Base-by-base conservation (phyloP, 148 eudicot species). In the Fagopyrum tataricum region DNA sequence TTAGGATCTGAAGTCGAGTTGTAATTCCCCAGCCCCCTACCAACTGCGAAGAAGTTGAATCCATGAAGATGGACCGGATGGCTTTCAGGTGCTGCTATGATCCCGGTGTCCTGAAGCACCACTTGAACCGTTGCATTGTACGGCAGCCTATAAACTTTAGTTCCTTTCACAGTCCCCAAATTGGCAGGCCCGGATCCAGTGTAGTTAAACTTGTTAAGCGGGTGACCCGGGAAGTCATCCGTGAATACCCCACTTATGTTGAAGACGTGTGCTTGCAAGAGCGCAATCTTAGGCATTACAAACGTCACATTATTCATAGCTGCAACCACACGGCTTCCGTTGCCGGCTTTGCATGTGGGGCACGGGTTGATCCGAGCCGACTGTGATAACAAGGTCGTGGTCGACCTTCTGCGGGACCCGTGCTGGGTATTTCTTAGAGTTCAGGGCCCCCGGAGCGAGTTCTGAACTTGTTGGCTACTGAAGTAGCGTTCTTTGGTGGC, bases 221-320 rank as follows among this genome's bases (percentile, higher is more conserved):
- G 91, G 46, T 58, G 73, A 26, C 85, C 91, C 0, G 94, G 94
- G 51, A 89, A 89, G 67, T 89, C 89, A 7, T 78, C 46, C 18
- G 44, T 76, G 37, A 70, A 89, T 13, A 89, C 87, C 31, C 88
- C 89, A 6, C 75, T 70, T 0, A 77, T 74, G 59, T 78, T 82
- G 59, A 71, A 82, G 77, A 84, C 78, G 51, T 87, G 88, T 18
- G 91, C 86, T 55, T 89, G 86, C 42, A 87, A 80, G 6, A 89
- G 85, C 9, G 84, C 91, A 1, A 73, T 82, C 41, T 76, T 23
- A 0, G 91, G 93, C 93, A 85, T 83, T 23, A 85, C 87, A 47
- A 89, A 89, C 0, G 93, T 73, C 18, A 89, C 82, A 53, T 89
- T 89, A 87, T 89, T 89, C 76, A 89, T 56, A 8, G 84, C 78